Evolutionary conservation across 352 stramenopile species (phyloP).

Genomic region (Thalassiosira allenii): DNA sequence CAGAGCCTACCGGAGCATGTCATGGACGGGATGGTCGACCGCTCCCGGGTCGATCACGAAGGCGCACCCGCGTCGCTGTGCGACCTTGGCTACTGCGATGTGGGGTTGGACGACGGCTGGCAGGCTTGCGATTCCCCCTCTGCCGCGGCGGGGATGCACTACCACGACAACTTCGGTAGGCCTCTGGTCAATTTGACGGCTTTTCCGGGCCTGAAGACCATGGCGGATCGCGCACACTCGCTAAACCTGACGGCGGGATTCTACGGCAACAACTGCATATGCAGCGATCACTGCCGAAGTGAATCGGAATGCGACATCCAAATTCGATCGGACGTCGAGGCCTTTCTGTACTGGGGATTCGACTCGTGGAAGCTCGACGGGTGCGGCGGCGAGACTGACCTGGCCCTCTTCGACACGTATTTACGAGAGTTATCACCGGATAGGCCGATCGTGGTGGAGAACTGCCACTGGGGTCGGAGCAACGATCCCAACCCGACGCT

Average conservation of each 20-base stretch:
- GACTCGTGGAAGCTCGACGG: slow-evolving; percentile 68
- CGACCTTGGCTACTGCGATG: slow-evolving; percentile 66
- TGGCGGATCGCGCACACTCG: slow-evolving; percentile 59
- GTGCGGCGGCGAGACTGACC: slow-evolving; percentile 55
- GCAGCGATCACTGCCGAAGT: slow-evolving; percentile 46
- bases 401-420: slow-evolving; percentile 32
- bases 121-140: slow-evolving; percentile 48
- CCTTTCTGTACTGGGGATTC: slow-evolving; percentile 54
- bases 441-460: slow-evolving; percentile 66
- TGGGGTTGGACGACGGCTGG: slow-evolving; percentile 72
- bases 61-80: slow-evolving; percentile 40
- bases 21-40: slow-evolving; percentile 58
- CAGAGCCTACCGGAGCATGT: slow-evolving; percentile 53
- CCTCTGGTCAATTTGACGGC: slow-evolving; percentile 55
- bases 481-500: slow-evolving; percentile 12
- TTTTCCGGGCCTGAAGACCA: slow-evolving; percentile 59
- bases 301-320: slow-evolving; percentile 51
- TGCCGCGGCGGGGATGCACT: slow-evolving; percentile 36
- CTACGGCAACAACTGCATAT: slow-evolving; percentile 78
- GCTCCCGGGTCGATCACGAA: slow-evolving; percentile 32
- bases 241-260: slow-evolving; percentile 65
- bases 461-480: slow-evolving; percentile 52
- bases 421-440: slow-evolving; percentile 36
- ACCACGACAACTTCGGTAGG: slow-evolving; percentile 57
- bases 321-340: slow-evolving; percentile 54